Base-by-base conservation (phyloP, 1,284 basidiomycete genomes). In the Ustilago loliicola region DNA sequence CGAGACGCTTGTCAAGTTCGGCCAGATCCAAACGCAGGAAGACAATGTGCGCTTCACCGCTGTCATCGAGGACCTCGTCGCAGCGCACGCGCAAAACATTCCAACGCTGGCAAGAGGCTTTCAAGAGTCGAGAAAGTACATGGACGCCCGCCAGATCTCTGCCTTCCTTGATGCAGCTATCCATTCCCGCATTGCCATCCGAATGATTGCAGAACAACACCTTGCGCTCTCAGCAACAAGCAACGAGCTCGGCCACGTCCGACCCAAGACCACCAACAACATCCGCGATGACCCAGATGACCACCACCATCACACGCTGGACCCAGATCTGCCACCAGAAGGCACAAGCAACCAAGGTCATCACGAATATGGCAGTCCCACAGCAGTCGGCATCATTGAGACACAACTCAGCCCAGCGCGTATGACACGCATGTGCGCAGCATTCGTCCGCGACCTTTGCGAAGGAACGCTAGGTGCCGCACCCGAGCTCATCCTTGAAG, bases 181-280 rank as follows among this genome's bases (percentile, higher is more conserved):
- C 81, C 91, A 92, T 34, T 94, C 92, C 80, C 91, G 94, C 50
- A 94, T 96, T 66, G 93, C 93, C 34, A 92, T 96, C 32, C 92
- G 94, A 21, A 88, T 96, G 60, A 94, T 96, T 75, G 95, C 94
- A 48, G 94, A 96, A 85, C 95, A 96, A 83, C 95, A 96, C 83
- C 92, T 96, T 45, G 91, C 93, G 1, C 88, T 96, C 23, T 72
- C 78, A 0, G 78, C 75, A 21, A 72, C 71, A 5, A 74, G 76
- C 3, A 52, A 66, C 3, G 57, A 58, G n/a, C 51, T 48, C 15
- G 27, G 40, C 3, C 64, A 66, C 21, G 25, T 61, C 15, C 36
- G 54, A 30, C 45, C 60, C 10, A 50, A 38, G 19, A 51, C 38
- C 15, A 56, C 45, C 54, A 64, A 50, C 53, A 71, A 63, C 32